phyloP scores from a whole-genome alignment of 768 basidiomycete species.

The Russula virescens region DNA sequence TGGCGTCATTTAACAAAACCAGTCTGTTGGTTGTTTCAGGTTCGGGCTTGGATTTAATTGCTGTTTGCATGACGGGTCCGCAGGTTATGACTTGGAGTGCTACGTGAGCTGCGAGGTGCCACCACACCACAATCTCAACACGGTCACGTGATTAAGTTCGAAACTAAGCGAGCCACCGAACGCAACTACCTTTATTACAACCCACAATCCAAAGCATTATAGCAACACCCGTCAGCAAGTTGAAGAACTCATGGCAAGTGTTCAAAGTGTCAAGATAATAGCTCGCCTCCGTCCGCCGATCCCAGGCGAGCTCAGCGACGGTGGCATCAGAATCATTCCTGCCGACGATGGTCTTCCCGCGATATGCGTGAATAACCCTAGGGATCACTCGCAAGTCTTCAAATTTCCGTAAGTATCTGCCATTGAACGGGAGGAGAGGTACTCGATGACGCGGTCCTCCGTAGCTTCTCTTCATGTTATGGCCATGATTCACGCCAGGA shows the following conservation, averaged over 20 bases:
- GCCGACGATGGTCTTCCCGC: slow-evolving; percentile 37
- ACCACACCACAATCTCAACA: background rate
- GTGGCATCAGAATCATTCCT: slow-evolving; percentile 49
- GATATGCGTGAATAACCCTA: slow-evolving; percentile 65
- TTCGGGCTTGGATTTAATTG: too few species aligned
- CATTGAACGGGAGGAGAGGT: background rate
- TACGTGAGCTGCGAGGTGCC: too few species aligned
- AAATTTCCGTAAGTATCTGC: slow-evolving; percentile 58
- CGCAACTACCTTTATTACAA: background rate
- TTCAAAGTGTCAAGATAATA: slow-evolving; percentile 60
- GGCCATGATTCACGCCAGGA: slow-evolving; percentile 65
- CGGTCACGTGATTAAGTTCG: slow-evolving; percentile 18
- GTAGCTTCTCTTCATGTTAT: slow-evolving; percentile 71
- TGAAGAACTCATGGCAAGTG: slow-evolving; percentile 10
- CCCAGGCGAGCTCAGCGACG: slow-evolving; percentile 55
- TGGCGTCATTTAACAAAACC: too few species aligned
- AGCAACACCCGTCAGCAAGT: background rate
- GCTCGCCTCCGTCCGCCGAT: slow-evolving; percentile 68
- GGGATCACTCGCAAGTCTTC: slow-evolving; percentile 63
- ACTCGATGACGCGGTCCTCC: background rate
- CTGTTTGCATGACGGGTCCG: too few species aligned
- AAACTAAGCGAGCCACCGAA: background rate
- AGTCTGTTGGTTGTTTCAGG: too few species aligned
- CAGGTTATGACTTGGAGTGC: too few species aligned
- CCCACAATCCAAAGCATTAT: background rate